Base-by-base conservation (phyloP, 1,284 basidiomycete genomes). In the Cerrena zonata region DNA sequence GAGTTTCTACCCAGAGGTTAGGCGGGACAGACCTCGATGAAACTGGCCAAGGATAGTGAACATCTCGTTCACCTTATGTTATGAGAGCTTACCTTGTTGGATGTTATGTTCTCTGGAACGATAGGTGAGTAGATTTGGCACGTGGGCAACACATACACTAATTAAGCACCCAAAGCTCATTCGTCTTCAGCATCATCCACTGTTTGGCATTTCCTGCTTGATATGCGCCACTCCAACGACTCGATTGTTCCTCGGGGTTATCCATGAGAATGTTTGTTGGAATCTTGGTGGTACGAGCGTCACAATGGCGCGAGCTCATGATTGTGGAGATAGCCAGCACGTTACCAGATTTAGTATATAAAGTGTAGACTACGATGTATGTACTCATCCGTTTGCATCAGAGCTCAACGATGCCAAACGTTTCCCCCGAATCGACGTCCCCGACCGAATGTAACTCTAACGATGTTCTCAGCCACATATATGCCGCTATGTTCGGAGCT, bases 221-320 rank as follows among this genome's bases (percentile, higher is more conserved):
- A 46, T 77, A 72, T 4, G 78, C 77, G 5, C 81, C 80, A 51
- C 84, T 89, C 86, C 86, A 89, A 66, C 86, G 69, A 61, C 84
- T 87, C 2, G 72, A 69, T 53, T 79, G 78, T 59, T 89, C 84
- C 46, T 66, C 63, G 0, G 84, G 84, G 24, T 72, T 72, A 63
- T 89, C 81, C 22, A 78, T 65, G 15, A 82, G 65, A 49, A 89
- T 84, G n/a, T n/a, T n/a, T n/a, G n/a, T n/a, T n/a, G n/a, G n/a
- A n/a, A n/a, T n/a, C n/a, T n/a, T n/a, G n/a, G n/a, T n/a, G n/a
- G n/a, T n/a, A n/a, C n/a, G n/a, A n/a, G n/a, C n/a, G n/a, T n/a
- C n/a, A n/a, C n/a, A n/a, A n/a, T n/a, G n/a, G n/a, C n/a, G n/a
- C n/a, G n/a, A n/a, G n/a, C n/a, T n/a, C n/a, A n/a, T n/a, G n/a